Evolutionary conservation across 306 rosid species (phyloP).

Genomic region (Glycyrrhiza uralensis): DNA sequence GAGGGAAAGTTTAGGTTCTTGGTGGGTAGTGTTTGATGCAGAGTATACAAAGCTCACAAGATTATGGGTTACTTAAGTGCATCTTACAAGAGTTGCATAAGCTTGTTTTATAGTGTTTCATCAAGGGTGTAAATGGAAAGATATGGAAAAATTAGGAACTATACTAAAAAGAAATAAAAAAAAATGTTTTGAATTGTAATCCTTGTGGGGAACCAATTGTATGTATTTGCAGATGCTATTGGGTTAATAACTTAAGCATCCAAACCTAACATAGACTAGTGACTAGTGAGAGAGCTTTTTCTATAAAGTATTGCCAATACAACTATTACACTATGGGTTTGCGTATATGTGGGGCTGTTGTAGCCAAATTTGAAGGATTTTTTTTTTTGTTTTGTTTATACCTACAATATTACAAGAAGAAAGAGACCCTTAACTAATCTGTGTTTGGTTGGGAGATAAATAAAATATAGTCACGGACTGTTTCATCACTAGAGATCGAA

Average conservation of each 20-base stretch:
- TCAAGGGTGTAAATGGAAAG: neutral
- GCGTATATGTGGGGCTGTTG: neutral
- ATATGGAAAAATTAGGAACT: neutral
- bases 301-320: too few relatives aligned
- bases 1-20: neutral
- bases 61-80: neutral
- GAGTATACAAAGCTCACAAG: neutral
- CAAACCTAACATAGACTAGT: too few relatives aligned
- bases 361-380: too few relatives aligned
- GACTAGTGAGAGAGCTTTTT: neutral
- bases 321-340: neutral
- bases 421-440: too few relatives aligned
- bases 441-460: too few relatives aligned
- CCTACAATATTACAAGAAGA: too few relatives aligned
- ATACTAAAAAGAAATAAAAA: neutral
- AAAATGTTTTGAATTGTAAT: conserved; percentile 6
- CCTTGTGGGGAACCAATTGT: neutral
- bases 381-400: too few relatives aligned
- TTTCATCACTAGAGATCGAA: too few relatives aligned
- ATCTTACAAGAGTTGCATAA: neutral
- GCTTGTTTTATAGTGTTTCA: conserved; percentile 28
- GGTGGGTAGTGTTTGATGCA: neutral
- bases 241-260: too few relatives aligned
- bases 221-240: neutral
- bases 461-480: too few relatives aligned